Base-by-base conservation (phyloP, 2,329 filamentous ascomycete genomes). In the Botrytis cinerea region DNA sequence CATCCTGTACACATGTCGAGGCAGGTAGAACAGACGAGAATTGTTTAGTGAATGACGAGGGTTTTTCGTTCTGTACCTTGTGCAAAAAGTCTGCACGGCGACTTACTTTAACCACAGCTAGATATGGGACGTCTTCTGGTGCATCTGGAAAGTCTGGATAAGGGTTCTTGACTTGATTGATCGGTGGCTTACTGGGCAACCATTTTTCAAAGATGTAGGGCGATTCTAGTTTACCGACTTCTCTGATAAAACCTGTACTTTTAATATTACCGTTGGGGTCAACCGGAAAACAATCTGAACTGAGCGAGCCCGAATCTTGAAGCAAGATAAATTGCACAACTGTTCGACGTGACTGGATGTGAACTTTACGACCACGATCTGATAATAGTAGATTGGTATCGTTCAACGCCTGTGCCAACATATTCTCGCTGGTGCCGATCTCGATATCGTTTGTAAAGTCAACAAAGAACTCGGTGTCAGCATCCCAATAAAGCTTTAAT, bases 21-120 rank as follows among this genome's bases (percentile, higher is more conserved):
- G 84, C 79, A 0, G 87, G 86, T 5, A 91, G 79, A 8, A 86
- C 83, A 8, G 83, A 78, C 0, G 78, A 77, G 77, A 85, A 87
- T 48, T 77, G 83, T 73, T 85, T 75, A 7, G 76, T 75, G 16
- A 66, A 45, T 22, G 22, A 10, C 22, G 45, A 64, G 28, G 46
- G 54, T 7, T 63, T 70, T n/a, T 61, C 22, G 8, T 22, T 22
- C 35, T 38, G 10, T 5, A 78, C 54, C 62, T 74, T 74, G 75
- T 90, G 88, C 8, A 93, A 83, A 67, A 91, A 89, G 77, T 92
- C 90, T 4, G 84, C 83, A 61, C 89, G 85, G 72, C 85, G 87
- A 0, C 89, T 86, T 80, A 88, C 88, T 60, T 80, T 84, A 28
- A 77, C 81, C 0, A 90, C 78, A 2, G 82, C 81, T 2, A 91